phyloP scores from a whole-genome alignment of 495 filamentous ascomycete genomes.

The Letharia columbiana region DNA sequence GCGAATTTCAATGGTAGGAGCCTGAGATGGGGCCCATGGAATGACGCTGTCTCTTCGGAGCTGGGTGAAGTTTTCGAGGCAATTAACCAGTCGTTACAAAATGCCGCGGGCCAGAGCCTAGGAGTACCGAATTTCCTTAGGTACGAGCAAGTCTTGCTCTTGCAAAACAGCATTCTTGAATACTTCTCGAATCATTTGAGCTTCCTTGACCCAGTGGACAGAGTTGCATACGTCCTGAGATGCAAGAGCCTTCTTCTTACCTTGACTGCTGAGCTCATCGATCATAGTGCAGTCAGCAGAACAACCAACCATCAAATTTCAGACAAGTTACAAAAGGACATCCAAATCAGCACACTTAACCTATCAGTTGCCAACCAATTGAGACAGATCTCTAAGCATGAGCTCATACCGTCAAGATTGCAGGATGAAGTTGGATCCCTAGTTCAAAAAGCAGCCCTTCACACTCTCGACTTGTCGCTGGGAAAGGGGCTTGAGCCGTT shows the following conservation, averaged over 20 bases:
- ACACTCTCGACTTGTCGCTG: conserved; percentile 25
- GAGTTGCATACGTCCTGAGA: conserved; percentile 34
- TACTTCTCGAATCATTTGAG: conserved; percentile 43
- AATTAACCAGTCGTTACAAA: conserved; percentile 32
- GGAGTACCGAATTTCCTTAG: neutral
- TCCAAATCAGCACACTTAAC: conserved; percentile 32
- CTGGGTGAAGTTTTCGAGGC: conserved; percentile 50
- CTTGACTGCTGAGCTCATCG: conserved; percentile 28
- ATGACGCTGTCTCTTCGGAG: conserved; percentile 60
- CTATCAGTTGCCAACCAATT: conserved; percentile 37
- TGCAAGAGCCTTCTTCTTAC: conserved; percentile 28
- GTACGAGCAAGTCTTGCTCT: conserved; percentile 4
- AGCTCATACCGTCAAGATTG: conserved; percentile 27
- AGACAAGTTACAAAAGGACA: conserved; percentile 18
- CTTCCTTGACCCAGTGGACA: conserved; percentile 46
- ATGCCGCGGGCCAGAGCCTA: neutral
- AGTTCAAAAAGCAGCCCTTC: conserved; percentile 29
- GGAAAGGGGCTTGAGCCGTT: neutral
- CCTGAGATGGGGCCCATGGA: conserved; percentile 61
- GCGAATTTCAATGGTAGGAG: conserved; percentile 42
- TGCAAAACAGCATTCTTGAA: conserved; percentile 34
- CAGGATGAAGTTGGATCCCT: conserved; percentile 27
- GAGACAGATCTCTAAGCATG: conserved; percentile 36
- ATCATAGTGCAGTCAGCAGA: conserved; percentile 3
- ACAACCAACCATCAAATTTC: neutral